These are phyloP conservation scores for Basipetospora chlamydospora DNA, from an alignment of 2,329 filamentous ascomycete species.

Conservation along the genomic window DNA sequence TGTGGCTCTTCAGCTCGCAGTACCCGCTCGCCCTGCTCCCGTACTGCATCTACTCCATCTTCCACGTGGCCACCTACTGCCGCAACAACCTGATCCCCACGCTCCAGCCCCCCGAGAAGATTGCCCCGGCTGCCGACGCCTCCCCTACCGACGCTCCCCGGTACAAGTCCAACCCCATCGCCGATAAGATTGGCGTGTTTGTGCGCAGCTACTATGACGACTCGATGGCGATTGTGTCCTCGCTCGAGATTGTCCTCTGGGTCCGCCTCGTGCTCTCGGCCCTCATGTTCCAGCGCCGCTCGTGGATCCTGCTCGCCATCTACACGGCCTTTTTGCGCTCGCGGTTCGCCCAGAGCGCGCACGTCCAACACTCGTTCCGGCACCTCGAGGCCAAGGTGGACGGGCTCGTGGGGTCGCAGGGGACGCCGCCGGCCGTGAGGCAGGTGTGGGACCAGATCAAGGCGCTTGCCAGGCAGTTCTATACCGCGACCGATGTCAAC, in stretches of 20 bases:
- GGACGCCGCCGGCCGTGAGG: slow-evolving; percentile 64
- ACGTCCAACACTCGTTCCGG: slow-evolving; percentile 73
- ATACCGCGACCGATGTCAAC: slow-evolving; percentile 64
- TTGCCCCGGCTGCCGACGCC: slow-evolving; percentile 35
- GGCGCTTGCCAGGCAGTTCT: slow-evolving; percentile 54
- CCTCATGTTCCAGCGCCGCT: slow-evolving; percentile 76
- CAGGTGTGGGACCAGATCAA: slow-evolving; percentile 74
- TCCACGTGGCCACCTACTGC: slow-evolving; percentile 95
- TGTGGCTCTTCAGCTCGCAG: slow-evolving; percentile 89
- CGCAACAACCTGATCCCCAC: slow-evolving; percentile 87
- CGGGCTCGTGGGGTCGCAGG: slow-evolving; percentile 70
- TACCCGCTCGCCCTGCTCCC: slow-evolving; percentile 82
- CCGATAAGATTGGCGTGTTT: slow-evolving; percentile 77
- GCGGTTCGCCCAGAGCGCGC: slow-evolving; percentile 76
- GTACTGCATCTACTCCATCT: slow-evolving; percentile 92
- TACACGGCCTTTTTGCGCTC: slow-evolving; percentile 91
- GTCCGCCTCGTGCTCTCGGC: slow-evolving; percentile 67
- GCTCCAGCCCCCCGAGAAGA: slow-evolving; percentile 53
- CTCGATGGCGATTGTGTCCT: slow-evolving; percentile 85
- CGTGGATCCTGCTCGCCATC: slow-evolving; percentile 72
- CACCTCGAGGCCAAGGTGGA: slow-evolving; percentile 64
- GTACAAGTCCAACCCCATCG: slow-evolving; percentile 41
- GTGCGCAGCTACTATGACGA: slow-evolving; percentile 97
- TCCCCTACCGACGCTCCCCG: slow-evolving; percentile 40
- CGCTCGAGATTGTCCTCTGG: slow-evolving; percentile 80